A percentile compares a stretch with the other conserved stretches of the same genome.
Conservation (phyloP, 805 yeast species). For the Candida vaughaniae region DNA sequence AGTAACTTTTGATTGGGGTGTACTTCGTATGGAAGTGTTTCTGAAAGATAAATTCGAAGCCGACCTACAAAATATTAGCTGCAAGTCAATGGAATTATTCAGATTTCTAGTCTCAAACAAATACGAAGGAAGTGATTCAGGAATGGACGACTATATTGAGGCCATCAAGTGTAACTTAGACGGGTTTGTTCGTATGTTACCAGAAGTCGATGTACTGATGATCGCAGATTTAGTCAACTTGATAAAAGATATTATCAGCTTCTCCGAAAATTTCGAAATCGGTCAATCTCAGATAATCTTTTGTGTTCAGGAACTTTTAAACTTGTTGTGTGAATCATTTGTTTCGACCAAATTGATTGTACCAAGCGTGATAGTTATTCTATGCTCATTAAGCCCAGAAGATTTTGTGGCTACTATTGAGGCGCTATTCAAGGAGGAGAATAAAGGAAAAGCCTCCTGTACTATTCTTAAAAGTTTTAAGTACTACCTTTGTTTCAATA, state of each 20-base stretch:
- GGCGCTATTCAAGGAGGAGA: background rate
- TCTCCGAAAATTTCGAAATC: constrained; percentile 9
- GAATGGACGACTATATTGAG: constrained; percentile 7
- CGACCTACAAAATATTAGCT: no score
- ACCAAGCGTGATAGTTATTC: constrained; percentile 5
- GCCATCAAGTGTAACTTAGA: constrained; percentile 5
- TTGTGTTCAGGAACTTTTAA: no score
- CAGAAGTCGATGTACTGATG: background rate
- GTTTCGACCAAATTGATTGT: background rate
- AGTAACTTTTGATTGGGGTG: no score
- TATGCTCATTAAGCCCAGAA: constrained; percentile 5
- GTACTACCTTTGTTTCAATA: constrained; percentile 11
- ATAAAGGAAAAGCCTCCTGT: background rate
- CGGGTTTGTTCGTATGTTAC: constrained; percentile 1
- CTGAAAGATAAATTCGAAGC: no score
- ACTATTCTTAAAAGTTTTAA: constrained; percentile 2
- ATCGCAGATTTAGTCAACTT: constrained; percentile 3
- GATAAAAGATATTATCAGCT: constrained; percentile 14
- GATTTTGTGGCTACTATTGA: constrained; percentile 6
- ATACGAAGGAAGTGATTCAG: constrained; percentile 12
- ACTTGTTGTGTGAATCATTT: background rate
- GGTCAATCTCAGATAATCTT: background rate
- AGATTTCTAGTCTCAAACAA: constrained; percentile 16
- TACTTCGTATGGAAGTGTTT: no score
- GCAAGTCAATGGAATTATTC: no score